Evolutionary conservation across 768 basidiomycete species (phyloP).

Genomic region (Pulveroboletus sp.): DNA sequence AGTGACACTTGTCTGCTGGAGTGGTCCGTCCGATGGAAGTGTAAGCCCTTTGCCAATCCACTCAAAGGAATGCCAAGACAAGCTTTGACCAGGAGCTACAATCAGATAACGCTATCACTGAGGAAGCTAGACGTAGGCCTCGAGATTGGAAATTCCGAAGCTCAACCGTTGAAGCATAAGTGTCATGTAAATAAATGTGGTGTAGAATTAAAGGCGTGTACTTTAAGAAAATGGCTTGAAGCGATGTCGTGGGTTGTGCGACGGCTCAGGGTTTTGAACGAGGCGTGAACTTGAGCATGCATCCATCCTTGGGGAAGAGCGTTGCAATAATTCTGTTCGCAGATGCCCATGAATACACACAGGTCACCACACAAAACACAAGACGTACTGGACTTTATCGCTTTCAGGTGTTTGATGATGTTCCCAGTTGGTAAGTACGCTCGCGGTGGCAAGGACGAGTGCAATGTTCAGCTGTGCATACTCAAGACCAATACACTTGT

Average conservation of each 20-base stretch:
- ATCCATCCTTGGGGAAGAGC: constrained; percentile 93
- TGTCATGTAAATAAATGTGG: background rate
- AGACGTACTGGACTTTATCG: constrained; percentile 74
- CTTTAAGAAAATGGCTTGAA: background rate
- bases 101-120: no score
- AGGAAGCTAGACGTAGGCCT: no score
- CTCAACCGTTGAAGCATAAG: no score
- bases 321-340: constrained; percentile 82
- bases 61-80: no score
- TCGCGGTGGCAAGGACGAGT: constrained; percentile 79
- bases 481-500: constrained; percentile 88
- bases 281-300: constrained; percentile 72
- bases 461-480: constrained; percentile 92
- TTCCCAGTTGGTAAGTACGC: constrained; percentile 76
- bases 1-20: no score
- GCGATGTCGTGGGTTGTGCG: background rate
- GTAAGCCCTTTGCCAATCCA: no score
- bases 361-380: background rate
- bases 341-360: background rate
- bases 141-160: no score
- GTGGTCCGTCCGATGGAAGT: no score
- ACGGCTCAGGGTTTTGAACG: constrained; percentile 33
- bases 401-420: constrained; percentile 79
- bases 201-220: constrained; percentile 14
- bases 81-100: no score